phyloP scores from a whole-genome alignment of 2,329 filamentous ascomycete genomes.

The Polytolypa hystricis region DNA sequence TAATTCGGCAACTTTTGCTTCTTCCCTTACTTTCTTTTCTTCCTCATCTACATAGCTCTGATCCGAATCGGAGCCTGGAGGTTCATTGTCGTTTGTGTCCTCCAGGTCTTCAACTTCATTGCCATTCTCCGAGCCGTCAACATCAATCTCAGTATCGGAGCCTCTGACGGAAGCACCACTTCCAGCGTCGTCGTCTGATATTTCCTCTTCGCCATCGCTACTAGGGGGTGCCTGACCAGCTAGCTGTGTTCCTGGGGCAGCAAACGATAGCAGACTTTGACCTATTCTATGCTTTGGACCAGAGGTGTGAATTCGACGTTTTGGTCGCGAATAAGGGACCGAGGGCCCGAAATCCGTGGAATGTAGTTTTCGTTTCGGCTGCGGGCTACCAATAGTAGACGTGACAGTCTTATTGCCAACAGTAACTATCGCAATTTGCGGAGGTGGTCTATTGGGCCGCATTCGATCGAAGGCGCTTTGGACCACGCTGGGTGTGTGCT shows the following conservation, averaged over 20 bases:
- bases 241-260: slow-evolving; percentile 42
- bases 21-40: slow-evolving; percentile 38
- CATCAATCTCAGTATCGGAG: slow-evolving; percentile 9
- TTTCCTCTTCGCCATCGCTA: slow-evolving; percentile 18
- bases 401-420: slow-evolving; percentile 58
- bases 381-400: slow-evolving; percentile 49
- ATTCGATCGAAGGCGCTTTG: slow-evolving; percentile 55
- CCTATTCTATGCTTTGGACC: slow-evolving; percentile 32
- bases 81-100: not conserved
- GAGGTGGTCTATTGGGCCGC: slow-evolving; percentile 49
- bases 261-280: slow-evolving; percentile 41
- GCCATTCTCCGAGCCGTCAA: not conserved
- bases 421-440: slow-evolving; percentile 62
- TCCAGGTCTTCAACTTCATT: not conserved
- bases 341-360: slow-evolving; percentile 14
- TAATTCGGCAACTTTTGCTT: slow-evolving; percentile 33
- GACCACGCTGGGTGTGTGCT: slow-evolving; percentile 31
- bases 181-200: slow-evolving; percentile 15
- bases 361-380: slow-evolving; percentile 24
- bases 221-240: slow-evolving; percentile 10
- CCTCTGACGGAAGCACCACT: slow-evolving; percentile 4
- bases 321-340: slow-evolving; percentile 26
- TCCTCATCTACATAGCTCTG: slow-evolving; percentile 43
- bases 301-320: slow-evolving; percentile 28
- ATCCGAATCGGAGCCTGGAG: slow-evolving; percentile 14